Base-by-base conservation (phyloP, 306 rosid genomes). In the Hippophae gyantsensis region DNA sequence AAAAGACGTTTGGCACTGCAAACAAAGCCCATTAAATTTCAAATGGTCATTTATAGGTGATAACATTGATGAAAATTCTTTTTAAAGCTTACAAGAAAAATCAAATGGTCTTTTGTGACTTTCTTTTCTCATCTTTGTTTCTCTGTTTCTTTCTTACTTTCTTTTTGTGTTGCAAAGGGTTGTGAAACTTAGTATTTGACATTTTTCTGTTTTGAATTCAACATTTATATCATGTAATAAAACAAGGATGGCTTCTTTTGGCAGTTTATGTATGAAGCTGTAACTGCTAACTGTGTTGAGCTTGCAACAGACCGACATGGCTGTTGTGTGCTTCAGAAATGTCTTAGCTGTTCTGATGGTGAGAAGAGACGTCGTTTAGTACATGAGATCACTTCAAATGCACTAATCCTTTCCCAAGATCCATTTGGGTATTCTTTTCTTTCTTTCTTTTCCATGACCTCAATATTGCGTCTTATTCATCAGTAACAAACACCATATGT, bases 261-360 rank as follows among this genome's bases (percentile, higher is more conserved):
- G 76, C 76, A 82, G 88, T 76, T 82, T 64, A 67, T 82, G n/a
- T 73, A 57, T 51, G 74, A 69, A 41, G 85, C 88, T 73, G 80
- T 80, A 43, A 68, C 67, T 55, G 50, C 58, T n/a, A 57, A 77
- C 25, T 79, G 85, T 57, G 74, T 79, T 59, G 80, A 82, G 57
- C 80, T 82, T 64, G 84, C 80, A 32, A 76, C 67, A 1, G 76
- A 82, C 48, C 82, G 85, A 42, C 85, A 82, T 56, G 85, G 88
- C 25, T 82, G 88, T 70, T 79, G 84, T 50, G 88, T 82, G 49
- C 80, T 82, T 51, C 85, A 79, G 60, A 76, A 76, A 71, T 82
- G 87, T 72, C 76, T 82, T 42, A 40, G 66, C 56, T 66, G 62
- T 62, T 70, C 85, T 8, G 70, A 73, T 41, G 82, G 72, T 7